phyloP scores from a whole-genome alignment of 805 yeast species.

The Lachancea thermotolerans region DNA sequence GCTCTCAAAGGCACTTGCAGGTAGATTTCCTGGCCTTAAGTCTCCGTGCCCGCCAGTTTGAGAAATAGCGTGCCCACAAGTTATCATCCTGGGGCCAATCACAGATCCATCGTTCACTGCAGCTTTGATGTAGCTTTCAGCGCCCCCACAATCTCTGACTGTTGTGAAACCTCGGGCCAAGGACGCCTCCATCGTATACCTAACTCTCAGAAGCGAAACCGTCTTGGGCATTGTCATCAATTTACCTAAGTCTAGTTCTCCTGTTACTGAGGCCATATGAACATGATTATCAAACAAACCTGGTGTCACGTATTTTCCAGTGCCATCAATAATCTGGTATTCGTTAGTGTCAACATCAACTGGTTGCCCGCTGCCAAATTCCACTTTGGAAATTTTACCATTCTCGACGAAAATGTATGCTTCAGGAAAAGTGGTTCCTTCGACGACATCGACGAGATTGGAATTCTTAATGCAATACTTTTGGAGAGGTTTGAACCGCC shows the following conservation, averaged over 20 bases:
- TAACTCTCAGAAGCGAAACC: constrained; percentile 8
- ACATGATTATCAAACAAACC: constrained; percentile 13
- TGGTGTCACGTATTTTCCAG: constrained; percentile 10
- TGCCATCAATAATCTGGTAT: constrained; percentile 10
- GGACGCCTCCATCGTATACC: constrained; percentile 10
- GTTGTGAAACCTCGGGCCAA: constrained; percentile 11
- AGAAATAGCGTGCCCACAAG: constrained; percentile 13
- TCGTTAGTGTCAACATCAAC: constrained; percentile 1
- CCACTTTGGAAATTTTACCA: constrained; percentile 10
- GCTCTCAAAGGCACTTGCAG: constrained; percentile 10
- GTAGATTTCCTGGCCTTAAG: constrained; percentile 7
- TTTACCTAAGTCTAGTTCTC: constrained; percentile 7
- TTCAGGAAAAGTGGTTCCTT: constrained; percentile 1
- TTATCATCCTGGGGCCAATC: constrained; percentile 9
- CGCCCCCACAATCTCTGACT: constrained; percentile 13
- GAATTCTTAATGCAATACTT: constrained; percentile 10
- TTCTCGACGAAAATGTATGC: constrained; percentile 10
- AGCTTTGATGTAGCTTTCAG: constrained; percentile 11
- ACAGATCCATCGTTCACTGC: constrained; percentile 9
- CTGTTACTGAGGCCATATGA: constrained; percentile 10
- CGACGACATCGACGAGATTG: constrained; percentile 9
- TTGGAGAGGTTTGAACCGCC: constrained; percentile 3
- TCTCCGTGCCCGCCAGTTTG: constrained; percentile 15
- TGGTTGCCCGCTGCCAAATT: neutral
- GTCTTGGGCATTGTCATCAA: constrained; percentile 9